phyloP scores from a whole-genome alignment of 768 basidiomycete genomes.

The Daedaleopsis nitida region DNA sequence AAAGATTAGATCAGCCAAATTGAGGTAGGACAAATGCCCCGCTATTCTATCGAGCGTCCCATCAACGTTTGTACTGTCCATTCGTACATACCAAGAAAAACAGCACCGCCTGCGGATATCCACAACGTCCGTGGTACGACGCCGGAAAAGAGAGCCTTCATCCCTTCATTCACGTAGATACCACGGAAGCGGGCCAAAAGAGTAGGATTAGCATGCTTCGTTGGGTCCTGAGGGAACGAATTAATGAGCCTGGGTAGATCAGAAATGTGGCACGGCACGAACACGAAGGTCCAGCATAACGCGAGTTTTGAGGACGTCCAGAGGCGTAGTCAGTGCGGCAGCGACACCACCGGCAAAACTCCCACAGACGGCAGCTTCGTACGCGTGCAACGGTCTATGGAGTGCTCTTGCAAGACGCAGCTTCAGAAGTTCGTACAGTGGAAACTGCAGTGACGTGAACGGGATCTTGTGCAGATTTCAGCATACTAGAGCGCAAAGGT shows the following conservation, averaged over 20 bases:
- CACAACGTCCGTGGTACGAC: slow-evolving; percentile 90
- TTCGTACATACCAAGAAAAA: slow-evolving; percentile 97
- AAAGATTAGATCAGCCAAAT: no score
- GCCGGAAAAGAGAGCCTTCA: slow-evolving; percentile 78
- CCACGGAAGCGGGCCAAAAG: slow-evolving; percentile 55
- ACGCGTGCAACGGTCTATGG: slow-evolving; percentile 56
- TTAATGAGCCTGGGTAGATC: neutral
- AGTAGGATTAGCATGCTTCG: slow-evolving; percentile 53
- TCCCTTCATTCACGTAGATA: slow-evolving; percentile 76
- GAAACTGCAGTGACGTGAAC: slow-evolving; percentile 95
- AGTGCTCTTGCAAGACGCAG: slow-evolving; percentile 55
- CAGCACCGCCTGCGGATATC: slow-evolving; percentile 96
- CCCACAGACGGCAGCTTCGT: slow-evolving; percentile 87
- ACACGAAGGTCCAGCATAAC: slow-evolving; percentile 94
- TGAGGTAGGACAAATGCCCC: no score
- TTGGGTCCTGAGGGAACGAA: slow-evolving; percentile 43
- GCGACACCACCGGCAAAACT: slow-evolving; percentile 89
- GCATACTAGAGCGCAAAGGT: neutral
- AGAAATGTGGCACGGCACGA: slow-evolving; percentile 25
- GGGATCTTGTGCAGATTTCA: slow-evolving; percentile 65
- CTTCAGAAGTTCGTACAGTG: slow-evolving; percentile 91
- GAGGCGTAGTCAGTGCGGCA: slow-evolving; percentile 87
- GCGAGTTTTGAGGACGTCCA: slow-evolving; percentile 96
- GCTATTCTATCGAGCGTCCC: neutral
- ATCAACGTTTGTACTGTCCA: slow-evolving; percentile 61